These are phyloP conservation scores for Ricinus communis DNA, from an alignment of 345 rosid genomes.

Conservation along the genomic window DNA sequence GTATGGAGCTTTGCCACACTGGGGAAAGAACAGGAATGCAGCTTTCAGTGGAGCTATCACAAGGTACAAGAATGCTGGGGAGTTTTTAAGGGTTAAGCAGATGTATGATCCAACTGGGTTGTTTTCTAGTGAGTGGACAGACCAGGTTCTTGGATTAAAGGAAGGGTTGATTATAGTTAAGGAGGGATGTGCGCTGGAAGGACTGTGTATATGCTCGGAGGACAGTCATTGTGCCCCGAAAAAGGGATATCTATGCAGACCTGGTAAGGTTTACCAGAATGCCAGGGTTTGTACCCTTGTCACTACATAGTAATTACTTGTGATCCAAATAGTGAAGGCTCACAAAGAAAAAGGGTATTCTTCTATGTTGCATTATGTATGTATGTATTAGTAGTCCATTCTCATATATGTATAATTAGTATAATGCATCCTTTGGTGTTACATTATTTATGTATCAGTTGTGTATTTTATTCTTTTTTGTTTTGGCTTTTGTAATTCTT, in stretches of 20 bases:
- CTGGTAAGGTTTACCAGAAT: constrained; percentile 53
- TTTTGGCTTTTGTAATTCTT: too few species aligned
- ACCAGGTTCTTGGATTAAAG: constrained; percentile 57
- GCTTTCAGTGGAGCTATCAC: constrained; percentile 51
- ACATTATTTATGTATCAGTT: too few species aligned
- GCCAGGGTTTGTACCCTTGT: constrained; percentile 62
- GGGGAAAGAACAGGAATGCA: constrained; percentile 80
- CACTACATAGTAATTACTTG: too few species aligned
- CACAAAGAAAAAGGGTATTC: too few species aligned
- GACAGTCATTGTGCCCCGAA: constrained; percentile 74
- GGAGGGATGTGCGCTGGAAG: constrained; percentile 79
- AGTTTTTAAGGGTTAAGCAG: constrained; percentile 55
- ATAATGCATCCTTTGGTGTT: too few species aligned
- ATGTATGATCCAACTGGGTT: constrained; percentile 62
- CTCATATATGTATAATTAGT: too few species aligned
- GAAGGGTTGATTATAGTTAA: constrained; percentile 33
- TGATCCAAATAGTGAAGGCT: too few species aligned
- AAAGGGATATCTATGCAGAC: constrained; percentile 64
- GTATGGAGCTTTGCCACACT: constrained; percentile 70
- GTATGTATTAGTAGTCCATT: too few species aligned
- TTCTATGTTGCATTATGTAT: too few species aligned
- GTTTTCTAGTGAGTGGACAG: constrained; percentile 79
- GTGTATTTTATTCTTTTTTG: too few species aligned
- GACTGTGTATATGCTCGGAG: constrained; percentile 64
- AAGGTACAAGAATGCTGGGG: constrained; percentile 41